phyloP scores from a whole-genome alignment of 176 grass and related monocot species.

The Rhipidocladum racemiflorum region DNA sequence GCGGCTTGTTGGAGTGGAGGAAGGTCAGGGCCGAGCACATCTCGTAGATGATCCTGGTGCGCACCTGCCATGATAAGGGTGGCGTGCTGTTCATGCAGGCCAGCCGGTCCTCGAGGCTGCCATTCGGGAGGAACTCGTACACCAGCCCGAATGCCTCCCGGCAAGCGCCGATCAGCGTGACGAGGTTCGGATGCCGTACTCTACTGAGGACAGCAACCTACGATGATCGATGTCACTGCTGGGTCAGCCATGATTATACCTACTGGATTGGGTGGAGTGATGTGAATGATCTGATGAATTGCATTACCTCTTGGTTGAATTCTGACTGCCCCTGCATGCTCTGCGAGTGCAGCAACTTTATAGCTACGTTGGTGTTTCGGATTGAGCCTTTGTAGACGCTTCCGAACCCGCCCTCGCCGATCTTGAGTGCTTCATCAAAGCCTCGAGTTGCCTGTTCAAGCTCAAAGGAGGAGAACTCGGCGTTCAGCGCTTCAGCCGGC shows the following conservation, averaged over 20 bases:
- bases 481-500: conserved; percentile 27
- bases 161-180: conserved; percentile 55
- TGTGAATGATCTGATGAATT: not conserved
- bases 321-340: conserved; percentile 45
- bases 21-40: conserved; percentile 52
- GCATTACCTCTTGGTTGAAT: conserved; percentile 59
- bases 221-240: not conserved
- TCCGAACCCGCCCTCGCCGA: conserved; percentile 56
- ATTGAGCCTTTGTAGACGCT: conserved; percentile 55
- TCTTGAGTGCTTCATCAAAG: conserved; percentile 44
- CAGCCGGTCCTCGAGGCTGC: conserved; percentile 55
- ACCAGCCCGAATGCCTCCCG: conserved; percentile 40
- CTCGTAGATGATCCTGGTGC: conserved; percentile 48
- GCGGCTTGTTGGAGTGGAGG: conserved; percentile 51
- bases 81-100: conserved; percentile 27
- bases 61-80: conserved; percentile 54
- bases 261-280: not conserved
- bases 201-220: conserved; percentile 51
- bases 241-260: not conserved
- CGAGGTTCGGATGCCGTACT: conserved; percentile 62
- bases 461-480: conserved; percentile 47
- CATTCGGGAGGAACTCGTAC: conserved; percentile 56
- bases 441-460: conserved; percentile 47
- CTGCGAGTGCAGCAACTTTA: conserved; percentile 47
- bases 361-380: conserved; percentile 46